phyloP scores from a whole-genome alignment of 495 filamentous ascomycete genomes.

The Tuber aestivum region DNA sequence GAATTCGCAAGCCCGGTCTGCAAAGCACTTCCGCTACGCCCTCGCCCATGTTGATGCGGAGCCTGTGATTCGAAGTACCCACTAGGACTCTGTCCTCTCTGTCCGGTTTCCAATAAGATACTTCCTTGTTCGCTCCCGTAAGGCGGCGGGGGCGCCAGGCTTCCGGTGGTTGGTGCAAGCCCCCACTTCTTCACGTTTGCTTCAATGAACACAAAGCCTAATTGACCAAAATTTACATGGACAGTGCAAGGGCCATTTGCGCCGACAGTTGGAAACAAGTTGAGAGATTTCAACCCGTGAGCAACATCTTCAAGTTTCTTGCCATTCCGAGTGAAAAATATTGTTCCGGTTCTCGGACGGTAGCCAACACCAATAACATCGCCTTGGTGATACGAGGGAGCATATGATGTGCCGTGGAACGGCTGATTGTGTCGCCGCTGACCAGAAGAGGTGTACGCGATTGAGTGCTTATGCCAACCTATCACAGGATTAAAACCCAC shows the following conservation, averaged over 20 bases:
- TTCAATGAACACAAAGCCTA: constrained; percentile 97
- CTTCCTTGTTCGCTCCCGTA: constrained; percentile 95
- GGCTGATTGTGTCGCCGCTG: constrained; percentile 86
- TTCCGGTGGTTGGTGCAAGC: constrained; percentile 89
- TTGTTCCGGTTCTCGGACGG: constrained; percentile 82
- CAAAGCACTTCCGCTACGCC: constrained; percentile 51
- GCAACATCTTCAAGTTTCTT: constrained; percentile 92
- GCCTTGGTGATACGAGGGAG: constrained; percentile 76
- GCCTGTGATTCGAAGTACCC: constrained; percentile 47
- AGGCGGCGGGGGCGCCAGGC: constrained; percentile 87
- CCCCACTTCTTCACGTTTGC: constrained; percentile 99
- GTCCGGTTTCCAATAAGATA: constrained; percentile 68
- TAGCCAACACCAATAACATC: constrained; percentile 97
- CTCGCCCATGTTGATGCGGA: constrained; percentile 48
- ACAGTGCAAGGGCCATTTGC: constrained; percentile 87
- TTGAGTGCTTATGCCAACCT: constrained; percentile 87
- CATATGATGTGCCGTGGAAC: constrained; percentile 70
- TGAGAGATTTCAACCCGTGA: constrained; percentile 89
- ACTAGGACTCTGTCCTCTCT: constrained; percentile 36
- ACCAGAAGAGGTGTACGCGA: constrained; percentile 83
- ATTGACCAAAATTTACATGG: constrained; percentile 96
- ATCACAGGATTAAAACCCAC: neutral
- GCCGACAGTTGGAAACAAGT: constrained; percentile 92
- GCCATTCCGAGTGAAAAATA: constrained; percentile 97
- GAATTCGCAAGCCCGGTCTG: constrained; percentile 20